Percentiles rank a stretch among this genome's conserved stretches.
phyloP scores from a whole-genome alignment of 2,329 filamentous ascomycete species.

The Zymoseptoria ardabiliae region DNA sequence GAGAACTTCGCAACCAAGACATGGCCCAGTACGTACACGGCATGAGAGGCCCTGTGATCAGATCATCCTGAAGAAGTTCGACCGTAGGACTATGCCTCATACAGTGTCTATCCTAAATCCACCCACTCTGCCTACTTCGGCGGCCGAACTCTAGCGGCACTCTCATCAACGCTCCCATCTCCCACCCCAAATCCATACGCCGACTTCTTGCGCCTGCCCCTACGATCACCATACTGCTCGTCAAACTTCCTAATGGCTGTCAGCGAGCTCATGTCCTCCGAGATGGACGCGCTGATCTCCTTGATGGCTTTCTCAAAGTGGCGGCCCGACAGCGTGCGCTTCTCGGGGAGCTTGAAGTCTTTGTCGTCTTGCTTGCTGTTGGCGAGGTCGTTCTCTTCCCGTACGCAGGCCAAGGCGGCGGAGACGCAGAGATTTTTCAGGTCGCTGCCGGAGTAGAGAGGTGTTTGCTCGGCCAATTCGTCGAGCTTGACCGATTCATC shows the following conservation, averaged over 20 bases:
- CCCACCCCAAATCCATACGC: conserved; percentile 29
- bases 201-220: conserved; percentile 45
- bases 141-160: conserved; percentile 24
- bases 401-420: conserved; percentile 69
- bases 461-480: conserved; percentile 58
- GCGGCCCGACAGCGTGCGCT: conserved; percentile 54
- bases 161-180: conserved; percentile 24
- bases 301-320: conserved; percentile 83
- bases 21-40: neutral
- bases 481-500: conserved; percentile 55
- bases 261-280: conserved; percentile 84
- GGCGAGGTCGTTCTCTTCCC: conserved; percentile 56
- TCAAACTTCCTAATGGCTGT: conserved; percentile 90
- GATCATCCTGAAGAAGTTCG: neutral
- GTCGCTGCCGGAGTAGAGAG: conserved; percentile 75
- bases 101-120: neutral
- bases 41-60: no score
- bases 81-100: neutral
- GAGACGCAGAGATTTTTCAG: conserved; percentile 77
- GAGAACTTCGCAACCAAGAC: neutral
- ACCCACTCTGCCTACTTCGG: neutral
- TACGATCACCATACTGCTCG: conserved; percentile 83
- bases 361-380: conserved; percentile 20
- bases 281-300: conserved; percentile 88
- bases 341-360: conserved; percentile 57